A percentile compares a stretch with the other conserved stretches of the same genome.
phyloP scores from a whole-genome alignment of 805 yeast genomes.

The Saturnispora serradocipensis region DNA sequence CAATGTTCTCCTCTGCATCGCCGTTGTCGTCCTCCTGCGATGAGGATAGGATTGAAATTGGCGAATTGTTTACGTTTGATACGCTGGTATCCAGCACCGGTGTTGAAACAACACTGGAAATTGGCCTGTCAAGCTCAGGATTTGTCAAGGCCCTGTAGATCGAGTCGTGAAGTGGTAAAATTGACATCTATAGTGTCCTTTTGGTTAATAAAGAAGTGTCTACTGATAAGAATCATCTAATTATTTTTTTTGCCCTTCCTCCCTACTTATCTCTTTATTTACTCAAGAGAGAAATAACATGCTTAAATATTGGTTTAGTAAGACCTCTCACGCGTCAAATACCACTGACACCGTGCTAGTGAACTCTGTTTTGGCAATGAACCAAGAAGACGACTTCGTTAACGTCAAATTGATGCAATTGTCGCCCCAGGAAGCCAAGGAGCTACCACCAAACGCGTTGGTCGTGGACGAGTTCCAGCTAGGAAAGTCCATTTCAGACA shows the following conservation, averaged over 20 bases:
- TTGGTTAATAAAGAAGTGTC: not conserved
- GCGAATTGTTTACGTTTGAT: constrained; percentile 1
- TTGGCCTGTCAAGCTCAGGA: constrained; percentile 7
- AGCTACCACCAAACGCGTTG: constrained; percentile 19
- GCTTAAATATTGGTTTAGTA: constrained; percentile 4
- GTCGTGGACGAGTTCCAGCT: constrained; percentile 25
- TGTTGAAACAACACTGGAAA: not conserved
- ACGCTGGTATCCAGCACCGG: not conserved
- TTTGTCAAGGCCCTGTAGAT: constrained; percentile 6
- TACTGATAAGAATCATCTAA: not conserved
- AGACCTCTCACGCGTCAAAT: not conserved
- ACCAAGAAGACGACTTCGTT: constrained; percentile 34
- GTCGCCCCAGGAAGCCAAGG: constrained; percentile 47
- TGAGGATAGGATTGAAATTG: constrained; percentile 6
- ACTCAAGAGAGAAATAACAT: not conserved
- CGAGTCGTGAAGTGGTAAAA: constrained; percentile 8
- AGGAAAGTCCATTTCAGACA: constrained; percentile 27
- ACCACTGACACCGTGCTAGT: not conserved
- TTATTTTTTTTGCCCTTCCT: not conserved
- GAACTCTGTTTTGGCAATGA: constrained; percentile 8
- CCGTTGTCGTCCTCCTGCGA: constrained; percentile 8
- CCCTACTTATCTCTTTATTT: not conserved
- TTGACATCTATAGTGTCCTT: constrained; percentile 2
- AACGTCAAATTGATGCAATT: constrained; percentile 37
- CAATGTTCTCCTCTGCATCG: constrained; percentile 1